Evolutionary conservation across 768 basidiomycete species (phyloP).

Genomic region (Kwoniella dendrophila): DNA sequence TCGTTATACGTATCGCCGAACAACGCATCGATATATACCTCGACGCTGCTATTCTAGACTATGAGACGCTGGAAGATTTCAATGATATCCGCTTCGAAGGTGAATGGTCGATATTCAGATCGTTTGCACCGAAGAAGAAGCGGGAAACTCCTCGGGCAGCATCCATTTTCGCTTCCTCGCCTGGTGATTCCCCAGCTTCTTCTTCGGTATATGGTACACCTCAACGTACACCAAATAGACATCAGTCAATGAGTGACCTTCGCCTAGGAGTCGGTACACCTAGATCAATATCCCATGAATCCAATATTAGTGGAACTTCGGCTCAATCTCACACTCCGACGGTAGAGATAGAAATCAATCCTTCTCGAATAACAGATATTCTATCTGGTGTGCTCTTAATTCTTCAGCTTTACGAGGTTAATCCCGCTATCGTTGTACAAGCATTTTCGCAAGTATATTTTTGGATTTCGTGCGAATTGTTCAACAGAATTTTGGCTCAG

Average conservation of each 20-base stretch:
- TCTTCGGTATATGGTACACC: conserved; percentile 25
- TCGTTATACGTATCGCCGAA: conserved; percentile 91
- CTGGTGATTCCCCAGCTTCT: conserved; percentile 16
- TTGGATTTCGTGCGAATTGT: conserved; percentile 83
- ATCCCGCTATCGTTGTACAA: conserved; percentile 80
- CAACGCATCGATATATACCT: conserved; percentile 82
- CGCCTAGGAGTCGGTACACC: conserved; percentile 4
- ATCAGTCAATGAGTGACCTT: conserved; percentile 36
- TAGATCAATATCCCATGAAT: conserved; percentile 20
- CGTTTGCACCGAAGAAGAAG: conserved; percentile 55
- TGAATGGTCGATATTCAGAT: conserved; percentile 70
- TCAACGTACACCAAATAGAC: conserved; percentile 30
- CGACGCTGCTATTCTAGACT: conserved; percentile 79
- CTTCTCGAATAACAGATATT: conserved; percentile 67
- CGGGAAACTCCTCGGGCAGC: conserved; percentile 37
- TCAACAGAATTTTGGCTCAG: conserved; percentile 60
- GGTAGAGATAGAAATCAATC: conserved; percentile 14
- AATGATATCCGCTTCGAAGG: conserved; percentile 89
- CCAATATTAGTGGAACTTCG: conserved; percentile 13
- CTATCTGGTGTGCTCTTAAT: conserved; percentile 83
- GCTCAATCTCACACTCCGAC: background rate
- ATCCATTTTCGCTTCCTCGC: conserved; percentile 17
- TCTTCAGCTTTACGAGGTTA: conserved; percentile 81
- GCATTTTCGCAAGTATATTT: conserved; percentile 98
- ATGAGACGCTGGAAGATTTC: conserved; percentile 71